These are phyloP conservation scores for Plasmodium yoelii DNA, from an alignment of 169 alveolate species.

Conservation along the genomic window DNA sequence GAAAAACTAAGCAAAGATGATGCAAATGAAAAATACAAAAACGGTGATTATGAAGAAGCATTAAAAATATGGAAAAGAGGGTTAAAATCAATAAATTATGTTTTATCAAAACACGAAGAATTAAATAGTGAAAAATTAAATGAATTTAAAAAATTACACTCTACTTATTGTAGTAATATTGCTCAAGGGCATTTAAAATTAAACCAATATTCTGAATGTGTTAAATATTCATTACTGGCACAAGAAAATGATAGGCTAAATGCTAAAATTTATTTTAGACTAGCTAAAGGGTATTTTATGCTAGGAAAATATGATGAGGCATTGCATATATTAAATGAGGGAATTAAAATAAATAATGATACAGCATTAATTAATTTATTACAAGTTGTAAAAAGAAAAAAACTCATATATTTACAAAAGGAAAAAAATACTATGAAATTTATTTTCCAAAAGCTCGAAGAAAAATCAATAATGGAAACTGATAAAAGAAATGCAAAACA, in stretches of 20 bases:
- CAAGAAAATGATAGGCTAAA: constrained; percentile 59
- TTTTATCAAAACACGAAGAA: constrained; percentile 67
- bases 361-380: constrained; percentile 56
- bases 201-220: constrained; percentile 71
- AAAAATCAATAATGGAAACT: constrained; percentile 37
- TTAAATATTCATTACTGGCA: constrained; percentile 62
- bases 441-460: constrained; percentile 58
- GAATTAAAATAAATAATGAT: constrained; percentile 62
- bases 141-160: constrained; percentile 29
- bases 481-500: constrained; percentile 15
- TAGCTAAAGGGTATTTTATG: constrained; percentile 75
- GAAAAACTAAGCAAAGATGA: constrained; percentile 68
- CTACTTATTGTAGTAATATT: constrained; percentile 71
- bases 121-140: constrained; percentile 37
- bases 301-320: constrained; percentile 67
- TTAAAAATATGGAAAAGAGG: constrained; percentile 70
- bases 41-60: constrained; percentile 70
- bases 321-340: constrained; percentile 64
- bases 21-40: constrained; percentile 68
- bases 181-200: constrained; percentile 72
- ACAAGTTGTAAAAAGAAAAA: constrained; percentile 48
- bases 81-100: constrained; percentile 51
- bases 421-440: constrained; percentile 71
- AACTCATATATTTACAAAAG: constrained; percentile 42
- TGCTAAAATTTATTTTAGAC: constrained; percentile 50